Evolutionary conservation across 1,284 basidiomycete genomes (phyloP).

Genomic region (Singerocomus rubriflavus): DNA sequence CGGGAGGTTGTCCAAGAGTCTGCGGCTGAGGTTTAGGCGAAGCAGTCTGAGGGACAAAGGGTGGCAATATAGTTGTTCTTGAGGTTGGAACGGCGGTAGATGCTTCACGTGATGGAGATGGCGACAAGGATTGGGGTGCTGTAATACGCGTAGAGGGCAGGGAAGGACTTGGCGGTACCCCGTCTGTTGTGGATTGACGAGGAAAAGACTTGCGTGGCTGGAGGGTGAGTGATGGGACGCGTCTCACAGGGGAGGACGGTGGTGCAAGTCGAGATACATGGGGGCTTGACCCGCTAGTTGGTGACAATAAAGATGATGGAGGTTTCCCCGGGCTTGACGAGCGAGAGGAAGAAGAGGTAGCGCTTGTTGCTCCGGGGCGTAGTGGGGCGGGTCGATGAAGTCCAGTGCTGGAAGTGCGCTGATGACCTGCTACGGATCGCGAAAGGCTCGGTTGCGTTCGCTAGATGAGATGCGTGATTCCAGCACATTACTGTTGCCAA

Average conservation of each 20-base stretch:
- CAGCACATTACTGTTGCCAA: neutral
- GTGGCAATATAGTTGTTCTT: conserved; percentile 10
- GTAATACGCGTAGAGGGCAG: conserved; percentile 17
- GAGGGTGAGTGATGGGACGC: conserved; percentile 36
- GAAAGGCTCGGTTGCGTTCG: conserved; percentile 14
- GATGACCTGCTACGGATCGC: conserved; percentile 36
- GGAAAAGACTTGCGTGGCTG: conserved; percentile 33
- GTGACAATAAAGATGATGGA: conserved; percentile 21
- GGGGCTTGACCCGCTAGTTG: conserved; percentile 23
- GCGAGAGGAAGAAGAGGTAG: conserved; percentile 38
- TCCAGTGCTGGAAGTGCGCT: conserved; percentile 39
- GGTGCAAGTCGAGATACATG: conserved; percentile 30
- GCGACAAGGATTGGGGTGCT: conserved; percentile 13
- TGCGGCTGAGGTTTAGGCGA: conserved; percentile 17
- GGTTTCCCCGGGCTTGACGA: conserved; percentile 42
- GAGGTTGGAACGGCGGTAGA: conserved; percentile 4
- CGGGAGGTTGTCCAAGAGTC: conserved; percentile 17
- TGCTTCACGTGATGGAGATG: conserved; percentile 16
- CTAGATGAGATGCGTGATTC: conserved; percentile 11
- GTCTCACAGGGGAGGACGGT: conserved; percentile 41
- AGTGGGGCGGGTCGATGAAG: conserved; percentile 36
- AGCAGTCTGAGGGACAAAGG: conserved; percentile 16
- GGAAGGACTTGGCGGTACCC: conserved; percentile 24
- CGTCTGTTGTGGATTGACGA: conserved; percentile 32
- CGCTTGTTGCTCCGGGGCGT: conserved; percentile 30